Conservation (phyloP, 2,329 filamentous ascomycete genomes). For the Drechslera avenae region DNA sequence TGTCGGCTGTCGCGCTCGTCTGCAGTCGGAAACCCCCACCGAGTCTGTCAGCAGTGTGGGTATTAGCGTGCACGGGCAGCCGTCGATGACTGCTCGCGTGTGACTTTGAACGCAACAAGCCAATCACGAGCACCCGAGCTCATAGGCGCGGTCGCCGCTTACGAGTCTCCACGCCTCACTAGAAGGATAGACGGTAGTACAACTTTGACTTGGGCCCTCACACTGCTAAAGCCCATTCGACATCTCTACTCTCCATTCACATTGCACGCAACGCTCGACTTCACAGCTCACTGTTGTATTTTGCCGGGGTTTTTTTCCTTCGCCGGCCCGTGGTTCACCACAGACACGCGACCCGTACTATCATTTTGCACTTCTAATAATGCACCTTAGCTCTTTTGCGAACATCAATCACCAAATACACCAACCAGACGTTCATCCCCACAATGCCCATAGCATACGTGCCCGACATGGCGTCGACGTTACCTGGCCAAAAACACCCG, state of each 20-base stretch:
- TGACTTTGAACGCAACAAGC: conserved; percentile 15
- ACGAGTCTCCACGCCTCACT: conserved; percentile 15
- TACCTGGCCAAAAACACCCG: conserved; percentile 1
- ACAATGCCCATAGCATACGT: conserved; percentile 17
- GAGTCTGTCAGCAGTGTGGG: conserved; percentile 12
- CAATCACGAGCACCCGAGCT: conserved; percentile 19
- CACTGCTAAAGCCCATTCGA: conserved; percentile 2
- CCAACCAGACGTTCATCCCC: conserved; percentile 9
- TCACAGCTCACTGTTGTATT: conserved; percentile 4
- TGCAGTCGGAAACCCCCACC: conserved; percentile 14
- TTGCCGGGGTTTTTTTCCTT: not conserved
- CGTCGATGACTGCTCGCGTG: conserved; percentile 23
- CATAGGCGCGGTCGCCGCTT: conserved; percentile 18
- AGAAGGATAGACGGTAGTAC: conserved; percentile 13
- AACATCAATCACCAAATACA: conserved; percentile 16
- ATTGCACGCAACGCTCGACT: not conserved
- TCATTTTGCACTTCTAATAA: conserved; percentile 12
- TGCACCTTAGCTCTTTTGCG: conserved; percentile 13
- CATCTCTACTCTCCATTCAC: not conserved
- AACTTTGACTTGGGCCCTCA: conserved; percentile 8
- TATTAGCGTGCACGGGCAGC: conserved; percentile 13
- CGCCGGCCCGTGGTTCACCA: conserved; percentile 18
- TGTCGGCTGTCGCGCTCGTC: conserved; percentile 1
- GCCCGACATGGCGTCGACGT: conserved; percentile 1
- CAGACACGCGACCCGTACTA: conserved; percentile 18